Conservation (phyloP, 768 basidiomycete genomes). For the Imleria badia region DNA sequence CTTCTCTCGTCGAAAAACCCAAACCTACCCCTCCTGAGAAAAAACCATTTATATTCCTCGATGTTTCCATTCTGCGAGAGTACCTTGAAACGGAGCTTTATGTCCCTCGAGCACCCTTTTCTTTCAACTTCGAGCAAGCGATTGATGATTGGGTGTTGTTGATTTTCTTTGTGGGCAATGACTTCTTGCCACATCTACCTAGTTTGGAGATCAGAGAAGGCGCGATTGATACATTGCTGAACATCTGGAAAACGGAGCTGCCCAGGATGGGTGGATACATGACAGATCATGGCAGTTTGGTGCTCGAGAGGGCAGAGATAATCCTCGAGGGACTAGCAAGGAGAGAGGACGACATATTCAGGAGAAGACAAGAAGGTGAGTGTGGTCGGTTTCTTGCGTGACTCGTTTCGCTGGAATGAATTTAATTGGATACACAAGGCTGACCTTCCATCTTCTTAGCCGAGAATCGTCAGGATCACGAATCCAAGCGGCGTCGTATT, state of each 20-base stretch:
- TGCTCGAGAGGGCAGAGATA: conserved; percentile 83
- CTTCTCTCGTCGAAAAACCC: conserved; percentile 42
- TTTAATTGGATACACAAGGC: conserved; percentile 8
- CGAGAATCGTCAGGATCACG: conserved; percentile 91
- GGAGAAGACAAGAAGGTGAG: conserved; percentile 87
- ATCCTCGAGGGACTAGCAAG: conserved; percentile 95
- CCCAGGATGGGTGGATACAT: conserved; percentile 97
- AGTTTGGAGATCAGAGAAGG: conserved; percentile 99
- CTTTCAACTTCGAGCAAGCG: conserved; percentile 92
- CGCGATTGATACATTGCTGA: conserved; percentile 94
- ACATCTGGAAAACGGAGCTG: conserved; percentile 93
- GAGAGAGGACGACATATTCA: conserved; percentile 95
- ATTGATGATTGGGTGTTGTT: conserved; percentile 99
- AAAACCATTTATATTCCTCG: conserved; percentile 98
- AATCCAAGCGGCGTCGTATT: conserved; percentile 83
- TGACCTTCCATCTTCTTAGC: conserved; percentile 45
- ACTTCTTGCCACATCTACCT: conserved; percentile 94
- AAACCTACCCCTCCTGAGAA: conserved; percentile 59
- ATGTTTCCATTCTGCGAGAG: conserved; percentile 92
- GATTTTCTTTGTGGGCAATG: conserved; percentile 99
- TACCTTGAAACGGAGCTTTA: conserved; percentile 97
- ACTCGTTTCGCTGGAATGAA: background rate
- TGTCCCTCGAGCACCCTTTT: conserved; percentile 72
- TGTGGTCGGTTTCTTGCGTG: conserved; percentile 25
- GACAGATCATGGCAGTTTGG: conserved; percentile 88